Evolutionary conservation across 2,329 filamentous ascomycete genomes (phyloP).

Genomic region (Pestalotiopsis sp.): DNA sequence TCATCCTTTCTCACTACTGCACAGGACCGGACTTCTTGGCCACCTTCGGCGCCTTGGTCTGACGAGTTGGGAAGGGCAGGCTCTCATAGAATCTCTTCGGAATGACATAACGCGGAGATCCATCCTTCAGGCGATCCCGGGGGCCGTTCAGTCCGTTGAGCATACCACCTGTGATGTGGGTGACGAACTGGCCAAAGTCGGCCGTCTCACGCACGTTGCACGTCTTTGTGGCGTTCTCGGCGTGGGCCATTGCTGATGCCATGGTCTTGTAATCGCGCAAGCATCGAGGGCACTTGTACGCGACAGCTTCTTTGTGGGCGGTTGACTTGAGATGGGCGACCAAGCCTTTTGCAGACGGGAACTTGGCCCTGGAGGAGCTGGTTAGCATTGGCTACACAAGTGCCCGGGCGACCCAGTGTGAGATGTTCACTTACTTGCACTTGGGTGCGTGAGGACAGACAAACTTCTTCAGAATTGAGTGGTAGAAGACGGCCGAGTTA

Average conservation of each 20-base stretch:
- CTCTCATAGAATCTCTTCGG: background rate
- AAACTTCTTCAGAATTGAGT: constrained; percentile 44
- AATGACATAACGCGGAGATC: background rate
- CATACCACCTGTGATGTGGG: constrained; percentile 40
- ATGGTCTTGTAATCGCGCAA: constrained; percentile 40
- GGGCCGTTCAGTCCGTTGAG: constrained; percentile 25
- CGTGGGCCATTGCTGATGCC: constrained; percentile 48
- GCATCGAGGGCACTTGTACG: constrained; percentile 48
- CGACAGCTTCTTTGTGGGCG: constrained; percentile 36
- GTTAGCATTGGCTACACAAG: background rate
- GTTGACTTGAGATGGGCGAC: constrained; percentile 45
- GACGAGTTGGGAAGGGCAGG: background rate
- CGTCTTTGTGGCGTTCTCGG: constrained; percentile 42
- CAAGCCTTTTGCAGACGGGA: constrained; percentile 33
- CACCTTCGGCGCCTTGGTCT: background rate
- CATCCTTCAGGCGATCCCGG: background rate
- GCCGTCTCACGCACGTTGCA: constrained; percentile 46
- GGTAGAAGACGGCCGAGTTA: constrained; percentile 48
- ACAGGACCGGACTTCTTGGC: background rate
- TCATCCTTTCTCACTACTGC: background rate
- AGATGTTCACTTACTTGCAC: constrained; percentile 47
- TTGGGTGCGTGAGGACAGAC: constrained; percentile 49
- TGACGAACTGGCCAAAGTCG: constrained; percentile 38
- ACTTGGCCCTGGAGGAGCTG: constrained; percentile 41
- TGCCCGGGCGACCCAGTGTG: background rate